Conservation (phyloP, 116 monocot species). For the Thalassia testudinum region DNA sequence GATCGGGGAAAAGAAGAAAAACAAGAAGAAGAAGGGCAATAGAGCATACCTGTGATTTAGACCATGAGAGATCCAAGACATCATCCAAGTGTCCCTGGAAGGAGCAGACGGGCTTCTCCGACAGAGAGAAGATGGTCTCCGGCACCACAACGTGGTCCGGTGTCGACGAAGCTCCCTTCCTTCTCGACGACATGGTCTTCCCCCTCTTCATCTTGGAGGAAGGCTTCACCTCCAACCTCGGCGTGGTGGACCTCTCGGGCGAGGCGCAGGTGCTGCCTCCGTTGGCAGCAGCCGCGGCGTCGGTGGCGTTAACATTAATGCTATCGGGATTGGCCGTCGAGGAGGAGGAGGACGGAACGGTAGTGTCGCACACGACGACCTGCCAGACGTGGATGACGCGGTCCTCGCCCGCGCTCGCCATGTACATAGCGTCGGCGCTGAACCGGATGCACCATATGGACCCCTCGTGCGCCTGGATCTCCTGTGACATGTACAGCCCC, state of each 20-base stretch:
- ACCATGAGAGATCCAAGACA: slow-evolving; percentile 93
- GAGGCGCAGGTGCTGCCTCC: not conserved
- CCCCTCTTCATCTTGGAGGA: slow-evolving; percentile 32
- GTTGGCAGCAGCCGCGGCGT: no score
- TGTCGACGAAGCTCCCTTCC: slow-evolving; percentile 15
- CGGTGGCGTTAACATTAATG: no score
- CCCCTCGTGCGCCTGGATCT: slow-evolving; percentile 79
- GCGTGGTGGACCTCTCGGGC: not conserved
- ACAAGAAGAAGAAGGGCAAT: no score
- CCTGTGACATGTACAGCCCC: slow-evolving; percentile 80
- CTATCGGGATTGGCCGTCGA: not conserved
- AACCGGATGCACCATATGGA: slow-evolving; percentile 93
- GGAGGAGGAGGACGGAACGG: slow-evolving; percentile 1
- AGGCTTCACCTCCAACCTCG: not conserved
- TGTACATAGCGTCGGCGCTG: slow-evolving; percentile 33
- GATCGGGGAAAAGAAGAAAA: no score
- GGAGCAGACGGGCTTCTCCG: slow-evolving; percentile 58
- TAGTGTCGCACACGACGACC: slow-evolving; percentile 33
- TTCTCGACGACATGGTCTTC: slow-evolving; percentile 18
- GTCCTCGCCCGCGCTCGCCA: slow-evolving; percentile 92
- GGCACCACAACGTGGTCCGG: slow-evolving; percentile 57
- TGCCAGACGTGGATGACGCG: slow-evolving; percentile 59
- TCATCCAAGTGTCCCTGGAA: slow-evolving; percentile 79
- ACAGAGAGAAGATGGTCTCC: slow-evolving; percentile 58
- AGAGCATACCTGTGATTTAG: slow-evolving; percentile 76